A percentile compares a stretch with the other conserved stretches of the same genome.
These are phyloP conservation scores for Rhodotorula mucilaginosa DNA, from an alignment of 1,284 basidiomycete genomes.

Conservation along the genomic window DNA sequence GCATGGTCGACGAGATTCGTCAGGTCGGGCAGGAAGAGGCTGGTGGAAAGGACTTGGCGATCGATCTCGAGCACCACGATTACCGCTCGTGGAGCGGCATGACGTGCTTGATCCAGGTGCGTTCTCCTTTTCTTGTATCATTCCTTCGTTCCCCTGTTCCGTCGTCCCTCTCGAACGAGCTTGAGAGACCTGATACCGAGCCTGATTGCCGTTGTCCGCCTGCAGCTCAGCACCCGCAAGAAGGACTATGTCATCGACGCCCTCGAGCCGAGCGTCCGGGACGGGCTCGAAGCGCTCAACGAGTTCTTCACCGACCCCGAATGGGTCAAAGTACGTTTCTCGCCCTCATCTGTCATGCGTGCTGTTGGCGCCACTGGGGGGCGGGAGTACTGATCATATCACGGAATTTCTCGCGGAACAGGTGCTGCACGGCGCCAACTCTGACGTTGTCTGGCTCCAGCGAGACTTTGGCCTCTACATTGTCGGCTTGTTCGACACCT, in stretches of 20 bases:
- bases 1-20: constrained; percentile 60
- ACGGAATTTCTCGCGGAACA: constrained; percentile 44
- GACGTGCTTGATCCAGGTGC: constrained; percentile 81
- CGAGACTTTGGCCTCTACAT: constrained; percentile 91
- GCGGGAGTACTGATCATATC: neutral
- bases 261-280: constrained; percentile 62
- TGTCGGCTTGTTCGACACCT: constrained; percentile 95
- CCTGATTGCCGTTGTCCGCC: too few species aligned
- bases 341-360: neutral
- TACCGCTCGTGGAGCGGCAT: constrained; percentile 82
- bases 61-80: constrained; percentile 92
- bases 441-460: constrained; percentile 93
- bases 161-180: neutral
- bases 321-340: constrained; percentile 70
- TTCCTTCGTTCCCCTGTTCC: neutral
- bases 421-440: constrained; percentile 92
- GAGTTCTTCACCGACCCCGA: constrained; percentile 74
- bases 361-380: neutral
- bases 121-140: neutral
- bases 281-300: constrained; percentile 64
- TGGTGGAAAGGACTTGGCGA: constrained; percentile 72
- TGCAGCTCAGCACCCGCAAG: constrained; percentile 68
- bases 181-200: neutral
- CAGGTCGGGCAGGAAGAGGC: constrained; percentile 55
- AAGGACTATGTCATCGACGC: constrained; percentile 87